These are phyloP conservation scores for Morella rubra DNA, from an alignment of 306 rosid genomes.

Conservation along the genomic window DNA sequence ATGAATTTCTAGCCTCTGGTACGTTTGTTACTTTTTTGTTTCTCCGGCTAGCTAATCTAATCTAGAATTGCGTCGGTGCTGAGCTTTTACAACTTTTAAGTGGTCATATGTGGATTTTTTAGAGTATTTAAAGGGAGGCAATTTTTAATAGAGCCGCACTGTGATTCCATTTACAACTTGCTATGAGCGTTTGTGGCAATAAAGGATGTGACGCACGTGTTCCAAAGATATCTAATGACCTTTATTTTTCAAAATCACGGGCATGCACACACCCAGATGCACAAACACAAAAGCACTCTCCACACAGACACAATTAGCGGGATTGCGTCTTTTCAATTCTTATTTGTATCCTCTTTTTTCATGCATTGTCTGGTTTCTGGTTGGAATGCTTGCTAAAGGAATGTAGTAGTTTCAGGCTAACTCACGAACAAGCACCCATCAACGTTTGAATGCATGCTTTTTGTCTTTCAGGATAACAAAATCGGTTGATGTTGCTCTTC, in stretches of 20 bases:
- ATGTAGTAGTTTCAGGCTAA: not conserved
- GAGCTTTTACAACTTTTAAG: no score
- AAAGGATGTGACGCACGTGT: not conserved
- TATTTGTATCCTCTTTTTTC: not conserved
- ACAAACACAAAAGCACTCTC: no score
- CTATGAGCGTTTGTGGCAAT: not conserved
- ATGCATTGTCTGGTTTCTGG: not conserved
- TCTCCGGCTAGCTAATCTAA: not conserved
- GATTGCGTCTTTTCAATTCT: no score
- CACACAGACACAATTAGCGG: no score
- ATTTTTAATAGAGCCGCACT: no score
- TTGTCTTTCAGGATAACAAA: conserved; percentile 53
- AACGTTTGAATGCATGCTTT: conserved; percentile 16
- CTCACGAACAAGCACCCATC: conserved; percentile 5
- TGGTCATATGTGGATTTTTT: no score
- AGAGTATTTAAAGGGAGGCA: no score
- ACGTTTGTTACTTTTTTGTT: not conserved
- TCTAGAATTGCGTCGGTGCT: no score
- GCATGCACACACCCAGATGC: not conserved
- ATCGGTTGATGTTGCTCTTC: conserved; percentile 55
- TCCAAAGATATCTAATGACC: not conserved
- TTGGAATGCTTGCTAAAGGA: not conserved
- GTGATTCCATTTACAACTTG: no score
- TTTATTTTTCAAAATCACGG: not conserved
- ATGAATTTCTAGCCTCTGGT: not conserved